phyloP scores from a whole-genome alignment of 805 yeast species.

The Candida xiaguanensis region DNA sequence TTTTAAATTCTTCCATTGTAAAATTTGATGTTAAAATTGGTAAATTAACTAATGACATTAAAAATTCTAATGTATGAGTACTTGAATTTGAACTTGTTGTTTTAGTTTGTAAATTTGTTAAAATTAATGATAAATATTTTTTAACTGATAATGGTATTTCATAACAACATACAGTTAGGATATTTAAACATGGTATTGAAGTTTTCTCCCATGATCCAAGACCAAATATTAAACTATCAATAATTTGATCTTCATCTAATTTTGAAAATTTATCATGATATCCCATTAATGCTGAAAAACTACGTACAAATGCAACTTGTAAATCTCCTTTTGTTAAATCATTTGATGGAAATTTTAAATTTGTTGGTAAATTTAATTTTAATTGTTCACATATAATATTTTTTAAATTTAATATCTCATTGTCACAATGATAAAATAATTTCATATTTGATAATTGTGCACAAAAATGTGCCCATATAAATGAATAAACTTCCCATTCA shows the following conservation, averaged over 20 bases:
- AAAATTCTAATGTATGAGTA: constrained; percentile 72
- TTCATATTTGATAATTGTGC: constrained; percentile 61
- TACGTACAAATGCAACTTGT: constrained; percentile 61
- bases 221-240: constrained; percentile 57
- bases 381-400: constrained; percentile 58
- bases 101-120: constrained; percentile 71
- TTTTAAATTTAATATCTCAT: constrained; percentile 39
- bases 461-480: constrained; percentile 62
- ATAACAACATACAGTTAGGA: constrained; percentile 72
- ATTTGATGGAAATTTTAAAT: constrained; percentile 33
- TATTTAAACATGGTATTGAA: constrained; percentile 73
- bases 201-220: constrained; percentile 75
- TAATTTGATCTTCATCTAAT: constrained; percentile 59
- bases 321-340: constrained; percentile 55
- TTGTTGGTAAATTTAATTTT: constrained; percentile 44
- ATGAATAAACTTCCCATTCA: constrained; percentile 72
- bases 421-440: constrained; percentile 42
- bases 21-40: constrained; percentile 69
- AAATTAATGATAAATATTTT: constrained; percentile 61
- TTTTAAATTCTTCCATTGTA: constrained; percentile 69
- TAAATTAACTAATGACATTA: constrained; percentile 60
- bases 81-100: constrained; percentile 67
- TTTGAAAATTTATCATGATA: constrained; percentile 53
- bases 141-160: constrained; percentile 74
- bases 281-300: constrained; percentile 59